Conservation (phyloP, 306 rosid species). For the Corylus heterophylla region DNA sequence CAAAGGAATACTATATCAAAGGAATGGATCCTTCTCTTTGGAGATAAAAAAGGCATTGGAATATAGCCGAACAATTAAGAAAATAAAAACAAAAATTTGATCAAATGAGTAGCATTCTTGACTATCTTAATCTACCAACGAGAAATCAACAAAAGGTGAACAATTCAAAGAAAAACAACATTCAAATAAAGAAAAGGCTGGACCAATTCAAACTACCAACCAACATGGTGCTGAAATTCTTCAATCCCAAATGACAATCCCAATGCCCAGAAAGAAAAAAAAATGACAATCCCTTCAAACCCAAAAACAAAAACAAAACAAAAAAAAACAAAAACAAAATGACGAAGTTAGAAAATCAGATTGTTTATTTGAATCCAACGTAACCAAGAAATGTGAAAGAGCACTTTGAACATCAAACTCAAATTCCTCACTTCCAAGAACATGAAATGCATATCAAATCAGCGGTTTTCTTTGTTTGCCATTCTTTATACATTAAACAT, state of each 20-base stretch:
- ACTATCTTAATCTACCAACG: not conserved
- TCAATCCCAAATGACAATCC: not conserved
- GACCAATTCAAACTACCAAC: not conserved
- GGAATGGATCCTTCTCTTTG: constrained; percentile 1
- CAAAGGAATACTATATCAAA: not conserved
- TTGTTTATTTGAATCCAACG: not conserved
- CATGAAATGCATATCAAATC: not conserved
- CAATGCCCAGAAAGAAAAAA: too few relatives aligned
- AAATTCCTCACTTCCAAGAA: not conserved
- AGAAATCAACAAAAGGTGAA: not conserved
- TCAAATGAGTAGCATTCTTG: not conserved
- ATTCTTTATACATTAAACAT: not conserved
- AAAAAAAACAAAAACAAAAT: not conserved
- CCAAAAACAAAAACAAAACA: not conserved
- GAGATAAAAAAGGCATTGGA: not conserved
- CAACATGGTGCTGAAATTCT: not conserved
- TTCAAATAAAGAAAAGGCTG: not conserved
- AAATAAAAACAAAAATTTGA: not conserved
- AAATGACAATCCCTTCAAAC: not conserved
- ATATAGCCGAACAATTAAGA: not conserved
- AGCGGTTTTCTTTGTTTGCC: not conserved
- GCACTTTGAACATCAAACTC: constrained; percentile 2
- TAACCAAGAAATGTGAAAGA: not conserved
- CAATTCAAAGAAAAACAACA: not conserved
- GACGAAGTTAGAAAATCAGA: too few relatives aligned